phyloP scores from a whole-genome alignment of 495 filamentous ascomycete species.

The Penicillium roqueforti region DNA sequence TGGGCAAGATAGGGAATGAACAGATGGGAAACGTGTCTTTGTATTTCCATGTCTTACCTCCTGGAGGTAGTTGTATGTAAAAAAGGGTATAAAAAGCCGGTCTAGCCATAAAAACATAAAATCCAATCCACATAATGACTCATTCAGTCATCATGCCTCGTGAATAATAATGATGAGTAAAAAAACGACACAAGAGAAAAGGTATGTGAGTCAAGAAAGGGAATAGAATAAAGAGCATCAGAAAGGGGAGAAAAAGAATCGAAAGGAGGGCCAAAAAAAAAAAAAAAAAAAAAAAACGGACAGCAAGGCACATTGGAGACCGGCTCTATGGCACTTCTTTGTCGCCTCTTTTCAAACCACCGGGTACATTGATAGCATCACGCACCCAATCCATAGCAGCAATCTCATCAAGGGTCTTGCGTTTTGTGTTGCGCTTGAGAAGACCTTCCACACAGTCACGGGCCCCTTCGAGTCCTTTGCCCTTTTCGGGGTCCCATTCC shows the following conservation, averaged over 20 bases:
- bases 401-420: slow-evolving; percentile 70
- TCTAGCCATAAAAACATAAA: slow-evolving; percentile 19
- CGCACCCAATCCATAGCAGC: slow-evolving; percentile 70
- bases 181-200: slow-evolving; percentile 3
- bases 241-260: slow-evolving; percentile 12
- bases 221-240: neutral
- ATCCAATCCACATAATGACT: slow-evolving; percentile 3
- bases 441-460: slow-evolving; percentile 76
- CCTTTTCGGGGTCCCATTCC: slow-evolving; percentile 59
- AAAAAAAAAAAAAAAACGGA: slow-evolving; percentile 1
- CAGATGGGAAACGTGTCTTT: neutral
- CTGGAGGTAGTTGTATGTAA: neutral
- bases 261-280: too few species aligned
- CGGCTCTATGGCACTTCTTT: slow-evolving; percentile 55
- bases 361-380: slow-evolving; percentile 65
- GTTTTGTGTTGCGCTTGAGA: slow-evolving; percentile 69
- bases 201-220: neutral
- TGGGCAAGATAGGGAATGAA: neutral
- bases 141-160: slow-evolving; percentile 11
- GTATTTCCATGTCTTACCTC: neutral
- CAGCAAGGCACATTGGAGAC: slow-evolving; percentile 18
- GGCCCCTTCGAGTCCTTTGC: slow-evolving; percentile 63
- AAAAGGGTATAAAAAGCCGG: slow-evolving; percentile 24
- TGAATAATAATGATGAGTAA: neutral
- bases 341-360: slow-evolving; percentile 64